These are phyloP conservation scores for Zygosaccharomyces gambellarensis DNA, from an alignment of 805 yeast species.

Conservation along the genomic window DNA sequence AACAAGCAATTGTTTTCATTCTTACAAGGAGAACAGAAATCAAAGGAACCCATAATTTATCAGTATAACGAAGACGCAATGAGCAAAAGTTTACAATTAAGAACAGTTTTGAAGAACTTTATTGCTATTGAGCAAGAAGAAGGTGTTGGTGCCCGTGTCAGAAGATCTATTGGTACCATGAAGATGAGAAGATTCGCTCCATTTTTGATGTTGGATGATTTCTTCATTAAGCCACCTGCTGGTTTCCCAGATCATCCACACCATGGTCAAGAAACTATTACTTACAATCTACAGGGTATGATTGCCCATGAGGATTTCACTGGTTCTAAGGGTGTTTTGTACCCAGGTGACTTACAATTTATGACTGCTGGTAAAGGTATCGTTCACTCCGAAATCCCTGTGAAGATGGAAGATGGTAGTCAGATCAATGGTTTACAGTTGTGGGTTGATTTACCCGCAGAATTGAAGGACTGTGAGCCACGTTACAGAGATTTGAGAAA, in stretches of 20 bases:
- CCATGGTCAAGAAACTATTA: slow-evolving; percentile 77
- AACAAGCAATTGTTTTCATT: background rate
- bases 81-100: slow-evolving; percentile 22
- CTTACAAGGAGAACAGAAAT: background rate
- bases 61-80: background rate
- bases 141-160: slow-evolving; percentile 84
- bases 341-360: slow-evolving; percentile 82
- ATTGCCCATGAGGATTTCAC: slow-evolving; percentile 84
- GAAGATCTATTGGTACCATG: slow-evolving; percentile 72
- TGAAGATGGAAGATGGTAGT: slow-evolving; percentile 43
- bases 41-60: background rate
- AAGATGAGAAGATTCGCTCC: slow-evolving; percentile 73
- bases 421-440: slow-evolving; percentile 70
- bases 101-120: slow-evolving; percentile 49
- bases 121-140: slow-evolving; percentile 68
- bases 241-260: slow-evolving; percentile 87
- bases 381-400: slow-evolving; percentile 84
- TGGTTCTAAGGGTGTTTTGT: slow-evolving; percentile 70
- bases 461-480: slow-evolving; percentile 59
- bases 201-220: slow-evolving; percentile 77
- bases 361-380: slow-evolving; percentile 92
- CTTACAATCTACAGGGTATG: slow-evolving; percentile 59
- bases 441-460: slow-evolving; percentile 79
- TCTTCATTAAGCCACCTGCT: slow-evolving; percentile 54
- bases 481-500: slow-evolving; percentile 72